A percentile compares a stretch with the other conserved stretches of the same genome.
Evolutionary conservation across 345 rosid species (phyloP).

Genomic region (Cardamine chenopodiifolia): DNA sequence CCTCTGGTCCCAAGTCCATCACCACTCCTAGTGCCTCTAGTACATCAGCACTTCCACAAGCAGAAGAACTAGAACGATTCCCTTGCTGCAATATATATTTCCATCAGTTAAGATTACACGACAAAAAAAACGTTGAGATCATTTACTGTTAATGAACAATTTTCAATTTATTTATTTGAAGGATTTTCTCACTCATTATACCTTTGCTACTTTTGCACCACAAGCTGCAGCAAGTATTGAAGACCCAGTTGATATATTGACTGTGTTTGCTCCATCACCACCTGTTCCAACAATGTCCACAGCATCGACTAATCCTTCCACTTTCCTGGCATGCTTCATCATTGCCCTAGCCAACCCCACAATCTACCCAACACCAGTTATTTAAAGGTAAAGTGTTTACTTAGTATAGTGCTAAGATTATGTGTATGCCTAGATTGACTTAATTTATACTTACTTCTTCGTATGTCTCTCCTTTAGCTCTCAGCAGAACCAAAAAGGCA

Average conservation of each 20-base stretch:
- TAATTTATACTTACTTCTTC: conserved; percentile 63
- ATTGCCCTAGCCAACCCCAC: conserved; percentile 88
- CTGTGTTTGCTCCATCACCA: conserved; percentile 95
- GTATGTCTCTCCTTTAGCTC: conserved; percentile 95
- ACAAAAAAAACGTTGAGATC: neutral
- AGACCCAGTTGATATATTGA: conserved; percentile 94
- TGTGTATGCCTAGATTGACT: neutral
- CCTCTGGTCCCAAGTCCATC: conserved; percentile 81
- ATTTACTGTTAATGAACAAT: neutral
- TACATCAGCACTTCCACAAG: conserved; percentile 99
- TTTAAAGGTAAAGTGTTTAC: neutral
- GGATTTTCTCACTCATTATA: conserved; percentile 21
- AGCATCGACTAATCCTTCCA: conserved; percentile 71
- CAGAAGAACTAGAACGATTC: conserved; percentile 93
- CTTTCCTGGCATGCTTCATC: conserved; percentile 74
- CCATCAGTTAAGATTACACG: neutral
- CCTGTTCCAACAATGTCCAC: conserved; percentile 96
- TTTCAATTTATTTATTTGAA: neutral
- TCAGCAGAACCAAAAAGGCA: conserved; percentile 82
- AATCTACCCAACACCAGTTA: conserved; percentile 47
- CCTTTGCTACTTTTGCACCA: conserved; percentile 98
- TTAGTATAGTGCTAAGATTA: neutral
- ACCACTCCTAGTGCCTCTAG: conserved; percentile 77
- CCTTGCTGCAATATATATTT: conserved; percentile 70
- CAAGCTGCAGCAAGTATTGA: conserved; percentile 93